Evolutionary conservation across 2,329 filamentous ascomycete species (phyloP), one percentile per base, ranked within the genome.

Genomic region (Exophiala sp.): DNA sequence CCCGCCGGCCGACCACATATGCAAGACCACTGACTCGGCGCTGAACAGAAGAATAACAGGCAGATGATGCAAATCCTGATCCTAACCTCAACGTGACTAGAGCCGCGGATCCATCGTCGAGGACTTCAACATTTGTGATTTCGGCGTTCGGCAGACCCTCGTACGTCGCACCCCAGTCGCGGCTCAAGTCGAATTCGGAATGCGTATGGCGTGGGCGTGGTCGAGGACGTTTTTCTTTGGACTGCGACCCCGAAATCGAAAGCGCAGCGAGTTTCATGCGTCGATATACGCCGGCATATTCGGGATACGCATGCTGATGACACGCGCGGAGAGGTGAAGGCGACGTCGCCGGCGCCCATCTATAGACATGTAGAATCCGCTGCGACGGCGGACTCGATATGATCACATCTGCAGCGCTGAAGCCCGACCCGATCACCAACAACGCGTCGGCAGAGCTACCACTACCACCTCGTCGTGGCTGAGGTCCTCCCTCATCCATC

Each of bases 341-440:
- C 14, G 71, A 70, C 3, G 67, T 69, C 7, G 78, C 70, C 0
- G 78, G 76, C n/a, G 72, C 69, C 79, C 79, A 82, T 61, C 76
- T 76, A 62, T 75, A 82, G 45, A 81, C 62, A 58, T 82, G 79
- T n/a, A 82, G 64, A 37, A 82, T 73, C 46, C 70, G 75, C 40
- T 74, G 74, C n/a, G 66, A 59, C 11, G 68, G 62, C 22, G 72
- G 67, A 16, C 74, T 69, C 4, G 77, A 80, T 32, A 81, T 75
- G 43, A 82, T 81, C 2, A 76, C 68, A 64, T 82, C 79, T 21
- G 79, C 79, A 2, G 79, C 79, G 2, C 78, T 79, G 63, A 82
- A 82, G 0, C 79, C 79, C 7, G 79, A 81, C 4, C 79, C 79
- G 42, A 82, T 69, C 4, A 82, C 73, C 2, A 82, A 68, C 1